Base-by-base conservation (phyloP, 2,329 filamentous ascomycete genomes). In the Ploettnerulaceae sp. region DNA sequence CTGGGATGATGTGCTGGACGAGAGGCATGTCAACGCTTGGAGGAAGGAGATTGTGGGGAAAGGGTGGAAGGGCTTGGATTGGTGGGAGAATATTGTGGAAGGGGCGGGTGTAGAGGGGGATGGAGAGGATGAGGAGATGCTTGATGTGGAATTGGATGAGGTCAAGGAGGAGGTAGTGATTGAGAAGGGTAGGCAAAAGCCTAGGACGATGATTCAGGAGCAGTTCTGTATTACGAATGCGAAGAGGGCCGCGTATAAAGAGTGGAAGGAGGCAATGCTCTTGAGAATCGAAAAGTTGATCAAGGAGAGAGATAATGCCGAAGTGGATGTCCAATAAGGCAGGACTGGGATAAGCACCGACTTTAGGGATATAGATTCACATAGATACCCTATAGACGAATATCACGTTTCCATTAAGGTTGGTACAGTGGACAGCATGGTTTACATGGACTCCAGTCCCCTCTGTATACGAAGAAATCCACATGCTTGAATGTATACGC, bases 201-300 rank as follows among this genome's bases (percentile, higher is more conserved):
- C 57, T 11, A 54, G 56, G 7, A 85, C 81, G 2, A 89, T 89
- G 85, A 79, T 90, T 57, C 84, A 89, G 64, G 75, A 76, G 36
- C 82, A 86, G 58, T 84, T 89, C 58, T 87, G 82, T 58, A 64
- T 90, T 57, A 82, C 81, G 52, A 78, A 82, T 38, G 69, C 73
- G 51, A 79, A 78, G 55, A 72, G 74, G 56, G 70, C 69, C 31
- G 79, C 83, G 8, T 89, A 81, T 61, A 68, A 63, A 34, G 64
- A 62, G 14, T 93, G 86, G 87, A 82, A 82, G 64, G 70, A 72
- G 4, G 67, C 63, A 1, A 74, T 88, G 20, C 57, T 86, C 60
- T 67, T 66, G 48, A 72, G 72, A 54, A 77, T 87, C 48, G 66
- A 70, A 18, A 64, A 71, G 48, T 64, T 76, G 26, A 40, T 47